Percentiles rank a stretch among this genome's conserved stretches.
Conservation (phyloP, 768 basidiomycete species). For the Naganishia friedmannii region DNA sequence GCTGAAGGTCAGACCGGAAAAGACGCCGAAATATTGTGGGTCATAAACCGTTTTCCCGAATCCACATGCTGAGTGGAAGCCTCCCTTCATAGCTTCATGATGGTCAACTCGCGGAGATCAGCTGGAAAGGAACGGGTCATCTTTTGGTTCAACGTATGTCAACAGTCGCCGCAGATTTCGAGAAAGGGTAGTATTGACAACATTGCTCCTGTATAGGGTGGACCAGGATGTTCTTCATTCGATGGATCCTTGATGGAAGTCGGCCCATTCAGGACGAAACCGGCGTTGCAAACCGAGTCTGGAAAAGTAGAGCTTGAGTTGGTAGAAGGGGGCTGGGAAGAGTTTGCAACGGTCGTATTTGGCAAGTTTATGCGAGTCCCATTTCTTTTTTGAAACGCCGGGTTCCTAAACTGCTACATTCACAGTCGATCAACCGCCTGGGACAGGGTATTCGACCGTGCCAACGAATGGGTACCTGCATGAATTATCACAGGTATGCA, state of each 20-base stretch:
- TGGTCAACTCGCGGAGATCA: constrained; percentile 77
- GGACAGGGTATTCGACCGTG: constrained; percentile 88
- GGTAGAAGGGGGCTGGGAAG: constrained; percentile 90
- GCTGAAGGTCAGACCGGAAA: constrained; percentile 46
- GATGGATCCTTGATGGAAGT: constrained; percentile 98
- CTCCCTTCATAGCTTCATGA: constrained; percentile 61
- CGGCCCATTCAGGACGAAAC: constrained; percentile 72
- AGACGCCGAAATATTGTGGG: constrained; percentile 51
- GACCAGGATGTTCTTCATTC: constrained; percentile 95
- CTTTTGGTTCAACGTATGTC: constrained; percentile 94
- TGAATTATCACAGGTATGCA: constrained; percentile 64
- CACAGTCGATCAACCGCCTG: constrained; percentile 93
- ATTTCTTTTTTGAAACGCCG: not conserved
- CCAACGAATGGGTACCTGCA: constrained; percentile 81
- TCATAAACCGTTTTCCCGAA: not conserved
- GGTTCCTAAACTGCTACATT: not conserved
- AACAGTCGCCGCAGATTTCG: not conserved
- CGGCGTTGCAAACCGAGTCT: constrained; percentile 52
- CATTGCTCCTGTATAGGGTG: constrained; percentile 63
- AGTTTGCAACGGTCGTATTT: constrained; percentile 90
- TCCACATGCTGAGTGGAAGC: not conserved
- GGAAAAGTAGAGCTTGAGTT: constrained; percentile 67
- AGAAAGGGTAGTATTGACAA: not conserved
- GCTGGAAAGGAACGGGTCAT: constrained; percentile 88
- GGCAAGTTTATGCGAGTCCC: constrained; percentile 58